Conservation (phyloP, 345 rosid genomes). For the Eucalyptus pauciflora region DNA sequence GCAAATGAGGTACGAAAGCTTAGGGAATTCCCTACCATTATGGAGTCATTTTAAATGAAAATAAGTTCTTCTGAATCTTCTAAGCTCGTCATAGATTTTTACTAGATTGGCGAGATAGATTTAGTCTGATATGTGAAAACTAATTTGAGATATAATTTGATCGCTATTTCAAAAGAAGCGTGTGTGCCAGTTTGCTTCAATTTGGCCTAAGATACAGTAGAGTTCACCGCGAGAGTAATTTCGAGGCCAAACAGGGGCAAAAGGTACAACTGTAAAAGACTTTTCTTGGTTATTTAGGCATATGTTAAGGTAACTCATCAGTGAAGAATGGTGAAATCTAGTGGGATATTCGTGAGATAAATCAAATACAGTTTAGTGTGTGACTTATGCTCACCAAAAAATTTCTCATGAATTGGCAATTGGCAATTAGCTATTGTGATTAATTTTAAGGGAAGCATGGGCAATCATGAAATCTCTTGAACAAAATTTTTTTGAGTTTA, state of each 20-base stretch:
- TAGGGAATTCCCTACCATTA: too few species aligned
- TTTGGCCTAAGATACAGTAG: not conserved
- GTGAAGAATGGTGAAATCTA: not conserved
- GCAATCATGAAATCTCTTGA: not conserved
- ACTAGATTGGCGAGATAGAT: not conserved
- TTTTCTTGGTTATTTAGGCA: not conserved
- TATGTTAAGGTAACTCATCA: not conserved
- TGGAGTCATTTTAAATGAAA: not conserved
- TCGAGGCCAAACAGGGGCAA: not conserved
- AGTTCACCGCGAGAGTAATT: not conserved
- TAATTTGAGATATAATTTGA: not conserved
- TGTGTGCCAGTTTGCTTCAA: not conserved
- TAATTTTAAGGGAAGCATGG: not conserved
- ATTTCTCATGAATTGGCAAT: not conserved
- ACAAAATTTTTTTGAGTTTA: not conserved
- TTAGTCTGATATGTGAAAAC: not conserved
- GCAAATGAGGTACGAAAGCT: too few species aligned
- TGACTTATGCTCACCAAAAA: not conserved
- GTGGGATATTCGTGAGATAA: not conserved
- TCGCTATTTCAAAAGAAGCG: not conserved
- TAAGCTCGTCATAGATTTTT: not conserved
- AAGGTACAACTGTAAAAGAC: not conserved
- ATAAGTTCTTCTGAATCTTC: not conserved
- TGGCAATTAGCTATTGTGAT: not conserved
- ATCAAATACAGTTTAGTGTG: not conserved